phyloP scores from a whole-genome alignment of 768 basidiomycete genomes.

The Pseudohyphozyma bogoriensis region DNA sequence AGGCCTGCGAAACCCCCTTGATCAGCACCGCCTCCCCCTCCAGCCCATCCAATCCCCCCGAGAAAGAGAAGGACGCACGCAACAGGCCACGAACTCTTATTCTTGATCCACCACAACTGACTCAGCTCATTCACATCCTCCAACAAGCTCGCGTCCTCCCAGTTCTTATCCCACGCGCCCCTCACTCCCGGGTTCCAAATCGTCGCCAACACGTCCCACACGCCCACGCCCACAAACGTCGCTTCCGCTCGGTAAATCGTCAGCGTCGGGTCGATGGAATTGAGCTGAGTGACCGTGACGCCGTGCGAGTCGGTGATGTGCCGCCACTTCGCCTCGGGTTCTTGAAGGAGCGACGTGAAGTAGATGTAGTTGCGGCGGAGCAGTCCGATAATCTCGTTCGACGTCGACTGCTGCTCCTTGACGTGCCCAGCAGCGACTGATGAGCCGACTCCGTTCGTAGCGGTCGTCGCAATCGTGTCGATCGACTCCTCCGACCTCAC shows the following conservation, averaged over 20 bases:
- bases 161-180: conserved; percentile 71
- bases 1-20: conserved; percentile 48
- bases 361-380: conserved; percentile 93
- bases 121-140: conserved; percentile 64
- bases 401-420: conserved; percentile 57
- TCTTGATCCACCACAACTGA: conserved; percentile 24
- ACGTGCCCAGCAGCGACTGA: too few species aligned
- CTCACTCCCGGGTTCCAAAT: conserved; percentile 77
- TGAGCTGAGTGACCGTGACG: conserved; percentile 86
- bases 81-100: conserved; percentile 85
- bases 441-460: too few species aligned
- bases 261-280: conserved; percentile 92
- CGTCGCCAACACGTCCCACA: conserved; percentile 88
- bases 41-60: background rate
- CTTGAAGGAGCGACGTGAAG: conserved; percentile 90
- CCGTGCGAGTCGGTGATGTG: conserved; percentile 58
- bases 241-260: conserved; percentile 95
- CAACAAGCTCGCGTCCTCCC: conserved; percentile 74
- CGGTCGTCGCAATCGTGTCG: background rate
- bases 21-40: background rate
- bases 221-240: conserved; percentile 85
- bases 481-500: too few species aligned
- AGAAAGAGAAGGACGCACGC: conserved; percentile 50
- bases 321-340: conserved; percentile 96
- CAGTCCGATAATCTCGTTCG: conserved; percentile 70